Conservation (phyloP, 2,329 filamentous ascomycete genomes). For the Ophiosphaerella narmari region DNA sequence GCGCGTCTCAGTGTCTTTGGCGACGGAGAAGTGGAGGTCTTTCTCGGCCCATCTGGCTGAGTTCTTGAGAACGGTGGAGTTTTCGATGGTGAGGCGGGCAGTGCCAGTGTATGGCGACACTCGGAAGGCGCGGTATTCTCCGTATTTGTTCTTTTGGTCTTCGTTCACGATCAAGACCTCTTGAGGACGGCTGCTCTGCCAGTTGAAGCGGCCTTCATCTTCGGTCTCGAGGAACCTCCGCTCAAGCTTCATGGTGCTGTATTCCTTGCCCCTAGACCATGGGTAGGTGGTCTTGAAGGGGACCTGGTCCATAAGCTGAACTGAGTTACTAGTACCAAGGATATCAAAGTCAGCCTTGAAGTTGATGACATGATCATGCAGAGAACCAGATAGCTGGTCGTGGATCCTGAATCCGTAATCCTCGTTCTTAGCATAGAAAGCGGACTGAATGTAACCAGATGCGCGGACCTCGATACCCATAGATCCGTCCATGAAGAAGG, state of each 20-base stretch:
- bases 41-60: constrained; percentile 55
- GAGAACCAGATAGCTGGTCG: constrained; percentile 36
- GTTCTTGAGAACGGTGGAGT: constrained; percentile 53
- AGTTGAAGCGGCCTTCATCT: constrained; percentile 48
- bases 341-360: constrained; percentile 46
- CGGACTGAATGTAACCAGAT: constrained; percentile 24
- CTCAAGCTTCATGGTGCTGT: constrained; percentile 58
- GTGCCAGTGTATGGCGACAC: constrained; percentile 26
- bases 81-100: constrained; percentile 51
- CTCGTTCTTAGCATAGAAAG: constrained; percentile 16
- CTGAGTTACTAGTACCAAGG: constrained; percentile 34
- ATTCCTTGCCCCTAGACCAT: constrained; percentile 53
- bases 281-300: constrained; percentile 41
- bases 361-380: constrained; percentile 44
- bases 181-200: constrained; percentile 51
- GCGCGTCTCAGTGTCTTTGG: constrained; percentile 57
- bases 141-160: constrained; percentile 52
- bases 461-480: constrained; percentile 19
- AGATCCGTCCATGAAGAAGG: constrained; percentile 19
- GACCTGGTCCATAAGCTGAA: constrained; percentile 26
- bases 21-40: constrained; percentile 55
- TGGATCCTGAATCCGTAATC: constrained; percentile 46
- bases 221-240: constrained; percentile 43
- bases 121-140: constrained; percentile 57
- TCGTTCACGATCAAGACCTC: constrained; percentile 57